These are phyloP conservation scores for Aureobasidium sp. DNA, from an alignment of 2,329 filamentous ascomycete species.

Conservation along the genomic window DNA sequence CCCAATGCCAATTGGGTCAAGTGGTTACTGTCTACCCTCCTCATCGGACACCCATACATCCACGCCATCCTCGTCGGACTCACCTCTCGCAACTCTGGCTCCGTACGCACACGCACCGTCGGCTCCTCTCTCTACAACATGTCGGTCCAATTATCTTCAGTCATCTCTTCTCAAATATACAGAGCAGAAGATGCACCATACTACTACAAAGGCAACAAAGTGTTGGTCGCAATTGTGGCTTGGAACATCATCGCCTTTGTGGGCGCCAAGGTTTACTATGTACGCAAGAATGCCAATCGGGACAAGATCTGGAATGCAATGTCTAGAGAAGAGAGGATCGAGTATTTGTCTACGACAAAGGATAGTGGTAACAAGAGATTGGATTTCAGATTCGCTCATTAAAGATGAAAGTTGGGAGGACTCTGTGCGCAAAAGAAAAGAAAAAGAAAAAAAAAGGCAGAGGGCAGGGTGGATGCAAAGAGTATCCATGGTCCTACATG, in stretches of 20 bases:
- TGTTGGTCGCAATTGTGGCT: constrained; percentile 26
- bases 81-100: constrained; percentile 37
- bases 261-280: constrained; percentile 31
- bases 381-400: constrained; percentile 17
- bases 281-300: constrained; percentile 25
- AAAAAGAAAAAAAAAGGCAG: too few species aligned
- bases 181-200: constrained; percentile 41
- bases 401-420: background rate
- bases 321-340: constrained; percentile 28
- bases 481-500: too few species aligned
- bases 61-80: constrained; percentile 40
- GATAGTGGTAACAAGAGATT: constrained; percentile 28
- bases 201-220: constrained; percentile 37
- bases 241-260: constrained; percentile 28
- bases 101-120: constrained; percentile 38
- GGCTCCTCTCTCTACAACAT: constrained; percentile 41
- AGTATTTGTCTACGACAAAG: constrained; percentile 30
- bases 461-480: too few species aligned
- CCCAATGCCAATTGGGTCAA: constrained; percentile 32
- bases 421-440: too few species aligned
- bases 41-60: constrained; percentile 39
- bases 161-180: constrained; percentile 44
- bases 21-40: constrained; percentile 33
- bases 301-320: constrained; percentile 34
- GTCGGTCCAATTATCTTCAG: constrained; percentile 41